A percentile compares a stretch with the other conserved stretches of the same genome.
phyloP scores from a whole-genome alignment of 208 protist genomes.

The Crithidia bombi region DNA sequence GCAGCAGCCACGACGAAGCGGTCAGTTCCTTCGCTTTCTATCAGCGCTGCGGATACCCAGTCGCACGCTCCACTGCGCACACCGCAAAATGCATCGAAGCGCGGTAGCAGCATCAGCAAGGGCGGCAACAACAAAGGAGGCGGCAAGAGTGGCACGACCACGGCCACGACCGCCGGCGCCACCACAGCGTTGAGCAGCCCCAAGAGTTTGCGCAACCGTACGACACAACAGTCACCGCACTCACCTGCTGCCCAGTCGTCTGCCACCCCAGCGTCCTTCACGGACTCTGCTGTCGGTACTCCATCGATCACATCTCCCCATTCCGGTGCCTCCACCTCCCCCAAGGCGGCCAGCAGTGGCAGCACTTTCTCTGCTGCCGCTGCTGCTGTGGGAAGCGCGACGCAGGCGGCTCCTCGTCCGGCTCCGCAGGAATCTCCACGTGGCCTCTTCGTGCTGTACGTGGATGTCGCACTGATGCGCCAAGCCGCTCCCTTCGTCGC shows the following conservation, averaged over 20 bases:
- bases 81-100: neutral
- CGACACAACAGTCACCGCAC: neutral
- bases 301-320: neutral
- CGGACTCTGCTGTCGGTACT: neutral
- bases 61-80: neutral
- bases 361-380: neutral
- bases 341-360: neutral
- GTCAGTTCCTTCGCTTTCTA: neutral
- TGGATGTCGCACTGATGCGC: constrained; percentile 21
- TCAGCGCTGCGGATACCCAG: neutral
- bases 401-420: constrained; percentile 3
- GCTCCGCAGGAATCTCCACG: neutral
- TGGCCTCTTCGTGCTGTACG: neutral
- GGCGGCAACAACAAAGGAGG: neutral
- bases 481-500: constrained; percentile 31
- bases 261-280: neutral
- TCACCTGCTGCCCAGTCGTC: neutral
- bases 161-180: too few relatives aligned
- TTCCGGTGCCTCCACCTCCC: neutral
- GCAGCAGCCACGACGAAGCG: neutral
- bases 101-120: neutral
- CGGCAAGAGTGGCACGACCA: neutral
- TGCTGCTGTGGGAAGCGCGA: neutral
- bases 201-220: constrained; percentile 10
- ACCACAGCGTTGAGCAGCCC: neutral